Base-by-base conservation (phyloP, 257 asterid genomes). In the Phtheirospermum japonicum region DNA sequence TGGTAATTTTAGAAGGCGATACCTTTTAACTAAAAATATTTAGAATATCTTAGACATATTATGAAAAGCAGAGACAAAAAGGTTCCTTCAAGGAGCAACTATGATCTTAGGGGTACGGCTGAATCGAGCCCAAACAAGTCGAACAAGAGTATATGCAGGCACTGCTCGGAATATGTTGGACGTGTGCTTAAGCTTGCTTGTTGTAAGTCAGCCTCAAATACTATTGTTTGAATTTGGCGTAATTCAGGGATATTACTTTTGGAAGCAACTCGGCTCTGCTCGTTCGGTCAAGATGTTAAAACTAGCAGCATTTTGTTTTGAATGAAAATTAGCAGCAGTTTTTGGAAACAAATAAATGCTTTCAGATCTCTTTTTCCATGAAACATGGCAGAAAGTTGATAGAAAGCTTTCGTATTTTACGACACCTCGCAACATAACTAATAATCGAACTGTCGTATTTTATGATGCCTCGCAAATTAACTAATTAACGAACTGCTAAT, bases 1-100 rank as follows among this genome's bases (percentile, higher is more conserved):
- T 48, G 19, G 2, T 55, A 34, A 32, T 19, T 9, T 49, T 57
- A 26, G 34, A 9, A 48, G 54, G 64, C 5, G 20, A 23, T 18
- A 61, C 50, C 62, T 55, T 39, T 28, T 60, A 63, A 19, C 42
- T 23, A 20, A 17, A 55, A 11, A 42, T 43, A 46, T 9, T 20
- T 12, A 17, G 9, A 4, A 18, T 55, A 60, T 54, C 42, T 39
- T 40, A 23, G 18, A 43, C 55, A 67, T 36, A 14, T 45, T 30
- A 43, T 11, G 45, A 20, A 33, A 23, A n/a, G 11, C 13, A 46
- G 42, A 42, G 37, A 28, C 28, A 43, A 20, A 20, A 40, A 33
- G 62, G 51, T 51, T 8, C 40, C 14, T 49, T 39, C n/a, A n/a
- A n/a, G n/a, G n/a, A n/a, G n/a, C n/a, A n/a, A n/a, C n/a, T n/a